Base-by-base conservation (phyloP, 257 asterid species). In the Lycium ferocissimum region DNA sequence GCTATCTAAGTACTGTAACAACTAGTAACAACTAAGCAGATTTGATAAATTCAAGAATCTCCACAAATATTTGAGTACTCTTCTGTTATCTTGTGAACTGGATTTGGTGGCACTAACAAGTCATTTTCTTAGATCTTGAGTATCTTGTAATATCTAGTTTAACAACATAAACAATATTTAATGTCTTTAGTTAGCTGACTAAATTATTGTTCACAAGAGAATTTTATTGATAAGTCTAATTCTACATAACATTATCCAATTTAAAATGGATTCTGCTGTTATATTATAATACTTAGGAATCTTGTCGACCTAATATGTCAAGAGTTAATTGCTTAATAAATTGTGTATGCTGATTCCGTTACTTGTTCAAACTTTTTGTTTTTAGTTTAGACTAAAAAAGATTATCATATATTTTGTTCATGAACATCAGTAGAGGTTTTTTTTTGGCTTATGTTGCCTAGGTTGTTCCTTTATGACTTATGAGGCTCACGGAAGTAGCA, bases 1-100 rank as follows among this genome's bases (percentile, higher is more conserved):
- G 14, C 62, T 51, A 20, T 76, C 14, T 45, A 76, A 76, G 45
- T 76, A 76, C 22, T 76, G 81, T 76, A 76, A 51, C 81, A 51
- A 76, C 81, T 26, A 26, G 33, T 26, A 22, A 49, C 81, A 75
- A 76, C 63, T 51, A 76, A 22, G 22, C 63, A 13, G 2, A 53
- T 76, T 13, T 49, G 40, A 35, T 76, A 14, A 51, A 73, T 47
- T 76, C 14, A 76, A 51, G 62, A 14, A 76, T 76, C 81, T 49
- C 81, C 14, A 76, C 2, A 26, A 53, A 51, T 76, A 75, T 51
- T 75, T 75, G 62, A 51, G 62, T 38, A 40, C 15, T 20, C 18
- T 12, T 47, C 58, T 11, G 11, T n/a, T 73, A 75, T 49, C 81
- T 76, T 76, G 43, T 76, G 63, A 76, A 76, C 63, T 76, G 38